Evolutionary conservation across 2,329 filamentous ascomycete species (phyloP), one percentile per base, ranked within the genome.

Genomic region (Colletotrichum aenigma): DNA sequence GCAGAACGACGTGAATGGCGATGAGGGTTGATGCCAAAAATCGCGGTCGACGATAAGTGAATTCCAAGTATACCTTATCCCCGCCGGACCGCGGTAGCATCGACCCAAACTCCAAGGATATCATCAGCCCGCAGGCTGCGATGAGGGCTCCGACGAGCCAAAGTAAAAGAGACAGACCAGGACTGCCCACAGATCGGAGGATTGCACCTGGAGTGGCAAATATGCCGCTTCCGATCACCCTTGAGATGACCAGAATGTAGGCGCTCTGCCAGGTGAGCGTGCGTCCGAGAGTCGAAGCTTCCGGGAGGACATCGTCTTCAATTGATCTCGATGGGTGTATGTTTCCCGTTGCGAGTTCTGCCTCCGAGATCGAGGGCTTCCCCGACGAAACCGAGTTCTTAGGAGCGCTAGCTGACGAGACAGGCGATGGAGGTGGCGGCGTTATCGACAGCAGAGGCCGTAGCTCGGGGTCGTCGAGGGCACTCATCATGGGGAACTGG

Each of bases 151-250:
- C 93, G 0, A 91, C 82, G 0, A 93, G 71, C 93, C 93, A 95
- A 4, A 95, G 82, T 1, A 88, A 77, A 3, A 95, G 82, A 0
- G 92, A 88, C 4, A 94, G 83, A 0, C 93, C 93, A 0, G 93
- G 87, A 71, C 93, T 95, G 2, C 94, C 94, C 3, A 92, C 91
- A 0, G 91, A 89, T 48, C 91, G 89, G 4, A 94, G 87, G 66
- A 95, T 94, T 6, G 92, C 88, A 0, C 91, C 93, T 0, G 92
- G 93, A 0, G 93, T 94, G 1, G 93, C 93, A 79, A 95, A 95
- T 77, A 95, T 94, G 30, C 93, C 93, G 79, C 89, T 93, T 15
- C 93, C 93, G 34, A 94, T 92, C 7, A 94, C 92, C 15, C 93
- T 88, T 2, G 91, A 93, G 30, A 94, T 92, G 9, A 93, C 91